Base-by-base conservation (phyloP, 805 yeast species). In the Yamadazyma sp. region DNA sequence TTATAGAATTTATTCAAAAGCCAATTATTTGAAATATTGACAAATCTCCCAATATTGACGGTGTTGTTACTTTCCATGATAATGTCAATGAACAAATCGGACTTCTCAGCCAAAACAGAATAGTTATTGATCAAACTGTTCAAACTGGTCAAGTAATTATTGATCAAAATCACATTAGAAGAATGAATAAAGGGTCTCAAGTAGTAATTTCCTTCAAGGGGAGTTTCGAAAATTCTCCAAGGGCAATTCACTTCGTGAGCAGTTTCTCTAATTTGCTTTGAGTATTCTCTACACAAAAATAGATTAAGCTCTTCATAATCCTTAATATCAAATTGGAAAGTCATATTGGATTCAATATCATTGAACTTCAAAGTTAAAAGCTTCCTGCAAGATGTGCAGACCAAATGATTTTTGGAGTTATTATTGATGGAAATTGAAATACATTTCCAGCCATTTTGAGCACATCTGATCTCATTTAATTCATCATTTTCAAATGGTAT, bases 381-480 rank as follows among this genome's bases (percentile, higher is more conserved):
- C 18, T 44, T 52, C 22, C 49, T 49, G 31, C 73, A 67, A 10
- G 52, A 46, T 0, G 61, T 48, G 38, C 73, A 67, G 10, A 55
- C 29, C 14, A 67, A 46, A 28, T 53, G 59, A 42, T 65, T 66
- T 36, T 52, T 55, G 6, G 49, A 37, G 27, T 49, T 41, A 21
- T 47, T 46, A 28, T 41, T 41, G 6, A 40, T 31, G 1, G 58
- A 43, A 16, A 58, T 48, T 6, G 62, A 52, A 11, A 65, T 66
- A 41, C 76, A 70, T 32, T 49, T 54, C 82, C 82, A 78, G 1
- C 83, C 83, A 35, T 69, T 60, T 15, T 70, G 45, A 1, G 79
- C 67, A 46, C 78, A 71, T 20, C 50, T 60, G 22, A 78, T 54
- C 34, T 78, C 80, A 5, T 60, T 70, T 18, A 77, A 49, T 5